Evolutionary conservation across 306 rosid genomes (phyloP), one percentile per base, ranked within the genome.

Genomic region (Prunus mira): DNA sequence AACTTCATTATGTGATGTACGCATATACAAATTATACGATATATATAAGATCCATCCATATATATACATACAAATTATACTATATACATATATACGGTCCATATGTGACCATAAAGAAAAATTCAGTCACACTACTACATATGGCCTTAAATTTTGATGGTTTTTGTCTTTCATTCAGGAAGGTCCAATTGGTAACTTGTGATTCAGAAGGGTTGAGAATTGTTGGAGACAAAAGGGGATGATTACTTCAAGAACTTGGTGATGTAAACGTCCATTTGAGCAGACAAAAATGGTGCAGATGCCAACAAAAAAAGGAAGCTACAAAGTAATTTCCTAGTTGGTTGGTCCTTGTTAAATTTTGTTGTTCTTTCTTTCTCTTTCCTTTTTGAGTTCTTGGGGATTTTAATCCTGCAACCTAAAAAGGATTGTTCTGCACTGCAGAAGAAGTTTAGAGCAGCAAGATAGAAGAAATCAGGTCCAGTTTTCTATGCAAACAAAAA

Each of bases 161-260:
- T 12, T 51, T 24, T 28, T 17, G 47, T 28, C 56, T 28, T 22
- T 55, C 11, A 55, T 51, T 38, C 12, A 28, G 28, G 46, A 70
- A 28, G 57, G 17, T 30, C 47, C 62, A 19, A 52, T 11, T 70
- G 3, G n/a, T 5, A 64, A 34, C 43, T 50, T 63, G 7, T 6
- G 52, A 61, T 67, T 43, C 2, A 3, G 66, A 22, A 18, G 41
- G 28, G 32, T 3, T 56, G 72, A 47, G 50, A 72, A 28, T 51
- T 15, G 27, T 20, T 51, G 57, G 70, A 22, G 82, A 79, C 84
- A 79, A 82, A 81, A 47, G 6, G 38, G 70, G 67, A 17, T 74
- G 82, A 49, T 67, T 57, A 65, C 63, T 80, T 82, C 84, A 82
- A 84, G 74, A 71, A 66, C 50, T 52, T 69, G 75, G 54, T 67